Evolutionary conservation across 1,139 yeast species (phyloP), one percentile per base, ranked within the genome.

Genomic region (Geotrichum histeridarum): DNA sequence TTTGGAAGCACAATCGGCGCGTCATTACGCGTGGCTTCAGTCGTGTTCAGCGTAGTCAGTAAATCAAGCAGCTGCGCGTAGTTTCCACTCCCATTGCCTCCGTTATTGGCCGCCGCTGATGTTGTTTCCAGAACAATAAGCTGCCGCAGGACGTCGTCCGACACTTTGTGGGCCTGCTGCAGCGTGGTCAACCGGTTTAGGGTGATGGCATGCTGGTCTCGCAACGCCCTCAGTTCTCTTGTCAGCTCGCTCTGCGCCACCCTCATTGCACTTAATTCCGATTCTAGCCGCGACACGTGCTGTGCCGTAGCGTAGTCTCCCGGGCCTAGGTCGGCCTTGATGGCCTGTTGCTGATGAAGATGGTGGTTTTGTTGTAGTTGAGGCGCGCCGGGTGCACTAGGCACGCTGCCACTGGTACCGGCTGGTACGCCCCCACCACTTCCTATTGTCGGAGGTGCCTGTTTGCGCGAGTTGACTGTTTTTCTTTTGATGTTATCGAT

Each of bases 401-500:
- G 57, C 38, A 12, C 33, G 27, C 27, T 22, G 48, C 38, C 12
- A 51, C 14, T 14, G 57, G 45, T n/a, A 35, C 35, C 39, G 33
- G 51, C 37, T 30, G 27, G 39, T 27, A 31, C 27, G 27, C 43
- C 36, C 43, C 47, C 35, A 38, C 30, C 33, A 51, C 39, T 14
- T 48, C 37, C 41, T 46, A 22, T 1, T 45, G 48, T 27, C 37
- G 44, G 32, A 11, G 50, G 15, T 14, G 48, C 53, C 8, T 47
- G 58, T 53, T 75, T 72, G 62, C 81, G 83, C 54, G 77, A 76
- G 12, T 78, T 76, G 1, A 96, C 91, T 0, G 88, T 87, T 67
- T 88, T 89, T 43, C 96, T 72, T 63, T 84, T 85, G 65, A 89
- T 89, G 60, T 86, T 84, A 54, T 87, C 94, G 50, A 90, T 75